Conservation (phyloP, 495 filamentous ascomycete genomes). For the Friedmanniomyces simplex region DNA sequence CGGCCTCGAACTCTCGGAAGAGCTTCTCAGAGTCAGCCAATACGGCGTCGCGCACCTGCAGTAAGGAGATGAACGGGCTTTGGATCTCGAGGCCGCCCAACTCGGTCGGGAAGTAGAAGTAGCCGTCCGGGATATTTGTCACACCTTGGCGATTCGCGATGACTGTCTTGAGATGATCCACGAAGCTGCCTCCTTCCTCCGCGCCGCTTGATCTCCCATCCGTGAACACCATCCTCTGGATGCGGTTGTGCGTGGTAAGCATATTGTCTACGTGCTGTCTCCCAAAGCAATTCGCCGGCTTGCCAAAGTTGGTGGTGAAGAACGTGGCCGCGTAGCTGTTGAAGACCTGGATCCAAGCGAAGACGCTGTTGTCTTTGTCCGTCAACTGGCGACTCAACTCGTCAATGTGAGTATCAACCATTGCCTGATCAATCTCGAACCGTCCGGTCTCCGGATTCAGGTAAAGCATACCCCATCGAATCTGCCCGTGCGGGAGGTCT, state of each 20-base stretch:
- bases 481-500: conserved; percentile 21
- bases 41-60: conserved; percentile 26
- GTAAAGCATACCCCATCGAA: conserved; percentile 27
- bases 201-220: neutral
- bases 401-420: conserved; percentile 24
- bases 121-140: conserved; percentile 24
- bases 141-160: conserved; percentile 21
- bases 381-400: conserved; percentile 24
- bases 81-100: conserved; percentile 47
- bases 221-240: conserved; percentile 22
- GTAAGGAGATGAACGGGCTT: conserved; percentile 43
- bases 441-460: conserved; percentile 22
- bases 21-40: conserved; percentile 32
- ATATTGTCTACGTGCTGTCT: conserved; percentile 25
- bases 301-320: conserved; percentile 27
- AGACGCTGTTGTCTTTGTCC: conserved; percentile 20
- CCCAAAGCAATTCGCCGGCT: conserved; percentile 28
- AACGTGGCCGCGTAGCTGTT: conserved; percentile 25
- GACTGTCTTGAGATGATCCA: conserved; percentile 19
- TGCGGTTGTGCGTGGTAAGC: conserved; percentile 21
- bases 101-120: conserved; percentile 41
- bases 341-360: conserved; percentile 28
- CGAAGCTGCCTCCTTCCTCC: conserved; percentile 12
- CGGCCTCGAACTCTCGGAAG: conserved; percentile 30
- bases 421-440: conserved; percentile 23